phyloP scores from a whole-genome alignment of 768 basidiomycete genomes.

The Grammothele lineata region DNA sequence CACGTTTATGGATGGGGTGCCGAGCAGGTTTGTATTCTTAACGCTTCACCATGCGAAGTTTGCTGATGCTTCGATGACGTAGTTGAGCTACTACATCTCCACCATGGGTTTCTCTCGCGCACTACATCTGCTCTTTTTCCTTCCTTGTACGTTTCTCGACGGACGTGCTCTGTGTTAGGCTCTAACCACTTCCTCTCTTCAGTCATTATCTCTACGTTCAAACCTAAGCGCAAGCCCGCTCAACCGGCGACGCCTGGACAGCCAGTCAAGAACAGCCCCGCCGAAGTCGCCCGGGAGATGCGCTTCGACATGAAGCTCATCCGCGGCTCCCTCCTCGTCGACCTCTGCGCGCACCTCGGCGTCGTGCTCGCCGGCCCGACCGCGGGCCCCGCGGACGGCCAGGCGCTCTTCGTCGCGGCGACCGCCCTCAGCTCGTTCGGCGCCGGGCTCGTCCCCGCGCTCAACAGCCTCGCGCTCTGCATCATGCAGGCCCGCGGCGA shows the following conservation, averaged over 20 bases:
- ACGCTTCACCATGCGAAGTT: neutral
- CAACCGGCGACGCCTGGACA: no score
- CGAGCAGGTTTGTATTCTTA: constrained; percentile 38
- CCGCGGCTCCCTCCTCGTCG: constrained; percentile 59
- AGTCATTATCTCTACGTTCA: constrained; percentile 64
- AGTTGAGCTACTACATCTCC: constrained; percentile 76
- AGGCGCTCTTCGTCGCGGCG: constrained; percentile 47
- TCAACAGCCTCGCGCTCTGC: constrained; percentile 72
- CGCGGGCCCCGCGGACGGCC: constrained; percentile 24
- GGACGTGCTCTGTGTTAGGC: constrained; percentile 20
- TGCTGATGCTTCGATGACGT: neutral
- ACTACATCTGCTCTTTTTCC: constrained; percentile 57
- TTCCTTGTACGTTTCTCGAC: constrained; percentile 51
- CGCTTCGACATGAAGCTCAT: constrained; percentile 67
- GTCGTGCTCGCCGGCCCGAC: constrained; percentile 51
- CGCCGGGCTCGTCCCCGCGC: constrained; percentile 62
- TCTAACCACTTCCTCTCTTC: constrained; percentile 13
- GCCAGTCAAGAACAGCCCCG: no score
- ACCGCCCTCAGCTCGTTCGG: constrained; percentile 64
- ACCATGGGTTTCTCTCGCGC: constrained; percentile 63
- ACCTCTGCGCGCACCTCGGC: constrained; percentile 59
- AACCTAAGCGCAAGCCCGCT: constrained; percentile 33
- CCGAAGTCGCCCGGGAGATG: constrained; percentile 57
- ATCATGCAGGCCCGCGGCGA: constrained; percentile 45
- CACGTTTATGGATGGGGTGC: constrained; percentile 69